Conservation (phyloP, 768 basidiomycete species). For the Suillus subluteus region DNA sequence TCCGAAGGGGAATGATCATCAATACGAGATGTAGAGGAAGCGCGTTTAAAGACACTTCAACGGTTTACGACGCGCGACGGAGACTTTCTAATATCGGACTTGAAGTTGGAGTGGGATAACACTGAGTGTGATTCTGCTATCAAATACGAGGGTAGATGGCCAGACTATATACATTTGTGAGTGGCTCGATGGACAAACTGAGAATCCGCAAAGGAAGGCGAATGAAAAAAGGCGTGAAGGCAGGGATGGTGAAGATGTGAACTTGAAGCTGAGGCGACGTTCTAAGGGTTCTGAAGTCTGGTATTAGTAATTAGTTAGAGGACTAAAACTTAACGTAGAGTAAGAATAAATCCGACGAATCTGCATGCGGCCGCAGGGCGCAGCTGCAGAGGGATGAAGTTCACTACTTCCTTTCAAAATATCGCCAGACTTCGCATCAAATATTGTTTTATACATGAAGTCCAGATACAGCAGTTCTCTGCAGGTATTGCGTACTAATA, state of each 20-base stretch:
- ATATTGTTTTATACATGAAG: conserved; percentile 13
- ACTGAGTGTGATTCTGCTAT: neutral
- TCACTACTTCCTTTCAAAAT: neutral
- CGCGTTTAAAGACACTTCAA: neutral
- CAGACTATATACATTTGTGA: neutral
- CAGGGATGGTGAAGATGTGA: neutral
- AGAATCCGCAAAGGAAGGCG: neutral
- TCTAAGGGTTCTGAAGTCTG: neutral
- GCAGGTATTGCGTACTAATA: conserved; percentile 11
- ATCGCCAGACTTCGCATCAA: conserved; percentile 14
- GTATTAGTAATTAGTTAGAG: no score
- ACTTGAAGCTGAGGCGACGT: neutral
- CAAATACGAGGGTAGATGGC: neutral
- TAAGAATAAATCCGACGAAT: neutral
- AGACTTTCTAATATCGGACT: neutral
- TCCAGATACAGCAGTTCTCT: conserved; percentile 24
- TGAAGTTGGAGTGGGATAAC: neutral
- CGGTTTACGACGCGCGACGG: neutral
- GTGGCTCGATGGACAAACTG: neutral
- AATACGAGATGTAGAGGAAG: neutral
- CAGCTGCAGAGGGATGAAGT: neutral
- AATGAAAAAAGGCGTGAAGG: neutral
- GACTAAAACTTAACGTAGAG: neutral
- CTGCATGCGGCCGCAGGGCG: neutral
- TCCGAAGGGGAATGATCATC: neutral